Conservation (phyloP, 768 basidiomycete genomes). For the Leccinum disarticulatum region DNA sequence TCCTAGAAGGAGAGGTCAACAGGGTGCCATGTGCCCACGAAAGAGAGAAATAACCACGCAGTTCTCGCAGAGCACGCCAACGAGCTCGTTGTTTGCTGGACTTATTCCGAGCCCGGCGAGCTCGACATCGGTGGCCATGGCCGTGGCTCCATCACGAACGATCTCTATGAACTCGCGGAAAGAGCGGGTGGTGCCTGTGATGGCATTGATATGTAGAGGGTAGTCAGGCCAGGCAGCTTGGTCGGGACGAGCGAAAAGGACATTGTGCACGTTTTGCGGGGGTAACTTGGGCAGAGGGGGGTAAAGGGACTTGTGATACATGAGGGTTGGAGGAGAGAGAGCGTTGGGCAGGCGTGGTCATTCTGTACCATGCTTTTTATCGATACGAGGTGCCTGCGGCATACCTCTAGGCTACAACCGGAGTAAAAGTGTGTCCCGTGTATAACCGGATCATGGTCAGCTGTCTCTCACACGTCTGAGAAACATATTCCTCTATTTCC, state of each 20-base stretch:
- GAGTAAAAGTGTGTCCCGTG: not conserved
- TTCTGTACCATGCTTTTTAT: conserved; percentile 8
- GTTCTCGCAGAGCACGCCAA: conserved; percentile 72
- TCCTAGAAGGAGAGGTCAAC: conserved; percentile 40
- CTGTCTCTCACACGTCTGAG: conserved; percentile 1
- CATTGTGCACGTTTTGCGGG: conserved; percentile 53
- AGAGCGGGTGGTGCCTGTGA: conserved; percentile 46
- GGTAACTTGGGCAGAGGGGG: conserved; percentile 51
- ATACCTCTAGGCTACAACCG: conserved; percentile 1
- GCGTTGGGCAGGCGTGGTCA: not conserved
- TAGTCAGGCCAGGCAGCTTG: conserved; percentile 57
- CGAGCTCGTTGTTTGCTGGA: conserved; percentile 49
- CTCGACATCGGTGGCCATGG: conserved; percentile 44
- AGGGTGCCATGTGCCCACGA: not conserved
- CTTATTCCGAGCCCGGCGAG: conserved; percentile 59
- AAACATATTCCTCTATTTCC: not conserved
- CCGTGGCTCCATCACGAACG: conserved; percentile 57
- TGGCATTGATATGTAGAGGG: conserved; percentile 54
- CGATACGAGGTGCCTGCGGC: not conserved
- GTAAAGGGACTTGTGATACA: conserved; percentile 59
- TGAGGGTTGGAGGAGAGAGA: conserved; percentile 19
- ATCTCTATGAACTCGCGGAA: conserved; percentile 50
- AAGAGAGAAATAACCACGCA: conserved; percentile 45
- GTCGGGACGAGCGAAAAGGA: conserved; percentile 55
- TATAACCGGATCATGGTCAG: not conserved